Evolutionary conservation across 2,329 filamentous ascomycete species (phyloP), one percentile per base, ranked within the genome.

Genomic region (Calonectria fujianensis): DNA sequence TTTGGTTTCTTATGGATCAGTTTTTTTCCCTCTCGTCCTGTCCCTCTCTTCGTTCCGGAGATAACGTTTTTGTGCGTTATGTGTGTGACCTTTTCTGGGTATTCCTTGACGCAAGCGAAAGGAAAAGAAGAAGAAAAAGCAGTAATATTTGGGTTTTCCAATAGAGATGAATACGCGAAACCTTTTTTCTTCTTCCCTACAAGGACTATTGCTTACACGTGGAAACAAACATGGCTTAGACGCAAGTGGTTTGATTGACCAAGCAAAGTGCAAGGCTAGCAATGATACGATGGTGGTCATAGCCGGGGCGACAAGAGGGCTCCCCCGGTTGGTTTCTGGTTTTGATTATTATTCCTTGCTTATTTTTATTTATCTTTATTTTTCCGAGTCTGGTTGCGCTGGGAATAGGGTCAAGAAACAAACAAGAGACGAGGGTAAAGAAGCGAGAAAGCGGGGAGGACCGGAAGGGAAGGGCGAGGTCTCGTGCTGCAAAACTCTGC

Each of bases 251-350:
- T 64, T 64, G 39, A 64, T 64, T 32, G n/a, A 64, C 20, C 61
- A 64, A 27, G 41, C 41, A 45, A 31, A 31, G 29, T 64, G 32
- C 35, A 24, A 64, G 16, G 37, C 37, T 31, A 27, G 61, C 39
- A 64, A 64, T 64, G 61, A 64, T 32, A 64, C 61, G 61, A 64
- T 64, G 61, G 61, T 64, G 61, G 61, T 64, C 61, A 45, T 31
- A 64, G 61, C 39, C 61, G 16, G 39, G 39, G 45, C n/a, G 45
- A 48, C 20, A 27, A 24, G 13, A 61, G 57, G 24, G 13, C 32
- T 61, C 57, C 57, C 35, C 57, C n/a, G 45, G n/a, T 48, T 24
- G n/a, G 45, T n/a, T 48, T 48, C 45, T 24, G 1, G 45, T 48
- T 48, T 45, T 48, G n/a, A 1, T 20, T 48, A 10, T n/a, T 48